Evolutionary conservation across 768 basidiomycete species (phyloP).

Genomic region (Sarcomyxa edulis): DNA sequence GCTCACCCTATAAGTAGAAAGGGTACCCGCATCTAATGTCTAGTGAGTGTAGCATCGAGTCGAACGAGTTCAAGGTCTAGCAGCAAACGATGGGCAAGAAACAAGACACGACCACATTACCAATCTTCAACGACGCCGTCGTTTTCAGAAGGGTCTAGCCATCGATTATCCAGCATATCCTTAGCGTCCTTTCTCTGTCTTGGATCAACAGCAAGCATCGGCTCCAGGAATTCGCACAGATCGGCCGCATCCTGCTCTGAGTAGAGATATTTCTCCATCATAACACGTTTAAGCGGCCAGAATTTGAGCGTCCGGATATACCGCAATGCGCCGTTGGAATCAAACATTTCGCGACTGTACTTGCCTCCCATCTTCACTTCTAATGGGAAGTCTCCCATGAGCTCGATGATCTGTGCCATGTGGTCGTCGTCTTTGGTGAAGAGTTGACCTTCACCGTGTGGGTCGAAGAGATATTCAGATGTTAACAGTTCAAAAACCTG

Average conservation of each 20-base stretch:
- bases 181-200: conserved; percentile 63
- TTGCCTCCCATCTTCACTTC: conserved; percentile 80
- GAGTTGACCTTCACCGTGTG: conserved; percentile 71
- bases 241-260: conserved; percentile 48
- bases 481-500: conserved; percentile 86
- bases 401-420: conserved; percentile 91
- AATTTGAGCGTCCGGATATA: conserved; percentile 72
- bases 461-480: conserved; percentile 90
- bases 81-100: too few species aligned
- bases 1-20: too few species aligned
- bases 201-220: conserved; percentile 73
- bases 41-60: too few species aligned
- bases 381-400: conserved; percentile 73
- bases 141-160: conserved; percentile 46
- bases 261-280: conserved; percentile 86
- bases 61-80: too few species aligned
- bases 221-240: conserved; percentile 64
- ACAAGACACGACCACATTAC: too few species aligned
- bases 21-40: too few species aligned
- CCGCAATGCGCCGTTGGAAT: conserved; percentile 62
- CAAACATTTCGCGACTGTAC: conserved; percentile 83
- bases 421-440: conserved; percentile 96
- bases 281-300: conserved; percentile 79
- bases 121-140: conserved; percentile 42
- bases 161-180: conserved; percentile 70